phyloP scores from a whole-genome alignment of 208 protist genomes.

The Naegleria gruberi region DNA sequence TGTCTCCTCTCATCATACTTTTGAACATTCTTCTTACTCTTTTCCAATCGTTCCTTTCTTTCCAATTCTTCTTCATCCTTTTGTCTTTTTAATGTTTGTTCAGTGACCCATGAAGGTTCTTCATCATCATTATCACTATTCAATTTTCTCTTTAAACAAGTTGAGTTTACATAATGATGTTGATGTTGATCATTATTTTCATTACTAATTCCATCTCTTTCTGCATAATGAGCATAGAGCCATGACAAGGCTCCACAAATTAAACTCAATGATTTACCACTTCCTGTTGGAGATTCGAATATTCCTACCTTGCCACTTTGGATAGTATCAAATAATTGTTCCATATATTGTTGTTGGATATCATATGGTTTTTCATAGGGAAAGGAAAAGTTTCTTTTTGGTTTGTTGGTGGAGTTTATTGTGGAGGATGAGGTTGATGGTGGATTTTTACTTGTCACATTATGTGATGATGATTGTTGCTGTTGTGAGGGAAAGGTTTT shows the following conservation, averaged over 20 bases:
- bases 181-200: neutral
- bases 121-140: slow-evolving; percentile 15
- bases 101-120: slow-evolving; percentile 29
- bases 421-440: too few relatives aligned
- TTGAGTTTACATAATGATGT: neutral
- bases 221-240: slow-evolving; percentile 36
- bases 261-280: slow-evolving; percentile 84
- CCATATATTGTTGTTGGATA: slow-evolving; percentile 52
- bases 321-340: slow-evolving; percentile 38
- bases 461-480: too few relatives aligned
- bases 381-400: slow-evolving; percentile 40
- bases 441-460: too few relatives aligned
- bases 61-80: slow-evolving; percentile 36
- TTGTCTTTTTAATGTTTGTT: slow-evolving; percentile 35
- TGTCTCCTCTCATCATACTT: slow-evolving; percentile 4
- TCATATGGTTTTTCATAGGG: slow-evolving; percentile 41
- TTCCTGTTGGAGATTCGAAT: slow-evolving; percentile 87
- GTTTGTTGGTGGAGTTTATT: too few relatives aligned
- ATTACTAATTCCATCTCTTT: neutral
- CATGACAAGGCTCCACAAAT: slow-evolving; percentile 60
- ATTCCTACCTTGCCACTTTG: slow-evolving; percentile 60
- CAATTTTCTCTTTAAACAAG: neutral
- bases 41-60: slow-evolving; percentile 31
- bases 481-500: too few relatives aligned
- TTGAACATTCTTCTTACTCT: slow-evolving; percentile 28